These are phyloP conservation scores for Fusarium agapanthi DNA, from an alignment of 2,329 filamentous ascomycete genomes.

Conservation along the genomic window DNA sequence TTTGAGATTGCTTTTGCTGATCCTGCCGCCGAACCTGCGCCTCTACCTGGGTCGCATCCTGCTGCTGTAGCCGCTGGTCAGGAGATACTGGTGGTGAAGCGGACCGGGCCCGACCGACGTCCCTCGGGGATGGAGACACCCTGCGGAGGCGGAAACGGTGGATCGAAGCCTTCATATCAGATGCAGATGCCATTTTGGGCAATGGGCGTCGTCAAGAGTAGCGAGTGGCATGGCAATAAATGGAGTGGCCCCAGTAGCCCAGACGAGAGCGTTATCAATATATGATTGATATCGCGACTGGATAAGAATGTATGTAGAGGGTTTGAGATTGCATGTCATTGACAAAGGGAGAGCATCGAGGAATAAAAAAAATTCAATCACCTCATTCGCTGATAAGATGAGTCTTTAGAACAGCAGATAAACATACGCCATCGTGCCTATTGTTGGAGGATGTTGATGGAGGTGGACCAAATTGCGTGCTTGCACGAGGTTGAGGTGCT, in stretches of 20 bases:
- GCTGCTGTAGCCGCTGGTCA: conserved; percentile 14
- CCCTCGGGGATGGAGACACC: conserved; percentile 38
- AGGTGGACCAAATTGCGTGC: conserved; percentile 42
- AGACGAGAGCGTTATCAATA: background rate
- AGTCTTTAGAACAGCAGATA: background rate
- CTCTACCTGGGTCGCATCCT: conserved; percentile 22
- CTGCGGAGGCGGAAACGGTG: conserved; percentile 40
- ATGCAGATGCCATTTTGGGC: conserved; percentile 40
- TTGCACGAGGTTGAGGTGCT: conserved; percentile 16
- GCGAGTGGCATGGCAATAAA: conserved; percentile 14
- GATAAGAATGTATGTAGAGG: background rate
- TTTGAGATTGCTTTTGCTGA: conserved; percentile 8
- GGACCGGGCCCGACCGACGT: conserved; percentile 40
- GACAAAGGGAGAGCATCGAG: background rate
- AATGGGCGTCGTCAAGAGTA: background rate
- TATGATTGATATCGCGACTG: background rate
- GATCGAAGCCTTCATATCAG: conserved; percentile 43
- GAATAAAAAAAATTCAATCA: background rate
- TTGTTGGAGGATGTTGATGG: conserved; percentile 18
- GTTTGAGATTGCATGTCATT: background rate
- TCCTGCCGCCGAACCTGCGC: conserved; percentile 24
- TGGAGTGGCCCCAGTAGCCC: background rate
- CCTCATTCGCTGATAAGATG: conserved; percentile 6
- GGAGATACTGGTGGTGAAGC: conserved; percentile 40
- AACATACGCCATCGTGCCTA: conserved; percentile 20